Evolutionary conservation across 2,329 filamentous ascomycete species (phyloP).

Genomic region (Pseudopithomyces maydicus): DNA sequence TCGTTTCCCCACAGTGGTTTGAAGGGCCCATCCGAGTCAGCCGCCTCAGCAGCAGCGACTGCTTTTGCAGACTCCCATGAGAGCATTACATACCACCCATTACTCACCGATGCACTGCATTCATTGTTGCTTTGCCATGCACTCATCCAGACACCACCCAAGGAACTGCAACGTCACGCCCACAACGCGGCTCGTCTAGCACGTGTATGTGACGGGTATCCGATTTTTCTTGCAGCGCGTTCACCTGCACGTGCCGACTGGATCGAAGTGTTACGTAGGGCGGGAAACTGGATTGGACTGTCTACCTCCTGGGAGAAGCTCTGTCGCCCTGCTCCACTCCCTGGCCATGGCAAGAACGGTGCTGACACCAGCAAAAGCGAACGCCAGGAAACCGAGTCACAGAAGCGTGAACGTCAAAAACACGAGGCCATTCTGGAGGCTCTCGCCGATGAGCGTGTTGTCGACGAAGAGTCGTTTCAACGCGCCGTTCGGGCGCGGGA

Average conservation of each 20-base stretch:
- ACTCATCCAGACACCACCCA: slow-evolving; percentile 77
- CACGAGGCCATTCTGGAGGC: slow-evolving; percentile 71
- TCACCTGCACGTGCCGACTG: slow-evolving; percentile 78
- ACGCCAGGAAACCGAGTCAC: slow-evolving; percentile 54
- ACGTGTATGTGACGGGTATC: slow-evolving; percentile 77
- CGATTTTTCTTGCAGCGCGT: slow-evolving; percentile 75
- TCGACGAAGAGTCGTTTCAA: slow-evolving; percentile 69
- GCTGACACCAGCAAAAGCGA: slow-evolving; percentile 10
- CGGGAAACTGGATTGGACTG: slow-evolving; percentile 73
- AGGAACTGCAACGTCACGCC: slow-evolving; percentile 78
- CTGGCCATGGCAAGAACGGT: slow-evolving; percentile 28
- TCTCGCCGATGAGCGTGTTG: slow-evolving; percentile 69
- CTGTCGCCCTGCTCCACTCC: slow-evolving; percentile 58
- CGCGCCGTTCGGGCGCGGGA: slow-evolving; percentile 67
- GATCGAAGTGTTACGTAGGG: slow-evolving; percentile 73
- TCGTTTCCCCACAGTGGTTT: slow-evolving; percentile 61
- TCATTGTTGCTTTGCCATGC: slow-evolving; percentile 77
- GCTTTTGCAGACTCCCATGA: slow-evolving; percentile 59
- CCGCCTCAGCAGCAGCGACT: slow-evolving; percentile 39
- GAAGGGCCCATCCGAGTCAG: slow-evolving; percentile 31
- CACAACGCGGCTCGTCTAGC: slow-evolving; percentile 79
- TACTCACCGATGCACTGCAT: slow-evolving; percentile 79
- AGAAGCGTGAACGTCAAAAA: slow-evolving; percentile 64
- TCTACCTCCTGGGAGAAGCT: slow-evolving; percentile 70
- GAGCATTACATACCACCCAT: slow-evolving; percentile 78